Evolutionary conservation across 2,329 filamentous ascomycete genomes (phyloP).

Genomic region (Colletotrichum camelliae): DNA sequence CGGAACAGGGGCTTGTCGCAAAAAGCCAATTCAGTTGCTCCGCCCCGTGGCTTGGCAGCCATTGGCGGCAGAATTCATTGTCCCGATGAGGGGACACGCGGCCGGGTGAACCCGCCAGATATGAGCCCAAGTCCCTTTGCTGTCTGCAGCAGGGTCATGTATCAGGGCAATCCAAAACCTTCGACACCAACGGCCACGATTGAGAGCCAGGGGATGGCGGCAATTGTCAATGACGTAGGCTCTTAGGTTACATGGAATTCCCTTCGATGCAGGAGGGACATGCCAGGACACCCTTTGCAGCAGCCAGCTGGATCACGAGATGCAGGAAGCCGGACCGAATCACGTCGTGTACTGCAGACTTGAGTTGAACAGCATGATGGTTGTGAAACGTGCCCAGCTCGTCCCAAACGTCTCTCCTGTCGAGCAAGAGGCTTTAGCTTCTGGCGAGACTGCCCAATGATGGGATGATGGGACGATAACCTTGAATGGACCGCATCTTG

Average conservation of each 20-base stretch:
- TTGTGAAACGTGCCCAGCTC: neutral
- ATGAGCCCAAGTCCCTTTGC: neutral
- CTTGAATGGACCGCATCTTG: neutral
- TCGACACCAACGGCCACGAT: neutral
- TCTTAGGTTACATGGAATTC: neutral
- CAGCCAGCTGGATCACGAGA: neutral
- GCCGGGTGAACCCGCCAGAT: constrained; percentile 1
- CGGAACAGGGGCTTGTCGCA: neutral
- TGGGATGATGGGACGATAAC: constrained; percentile 1
- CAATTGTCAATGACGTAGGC: neutral
- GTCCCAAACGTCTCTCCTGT: neutral
- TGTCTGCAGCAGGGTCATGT: neutral
- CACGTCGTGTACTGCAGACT: neutral
- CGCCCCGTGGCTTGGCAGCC: neutral
- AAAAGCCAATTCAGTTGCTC: neutral
- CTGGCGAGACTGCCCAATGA: neutral
- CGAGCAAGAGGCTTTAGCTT: neutral
- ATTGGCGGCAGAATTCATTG: neutral
- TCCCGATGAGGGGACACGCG: neutral
- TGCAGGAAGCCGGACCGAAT: neutral
- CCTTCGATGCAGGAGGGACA: neutral
- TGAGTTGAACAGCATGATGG: constrained; percentile 2
- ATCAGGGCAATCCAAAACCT: neutral
- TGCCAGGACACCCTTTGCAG: neutral
- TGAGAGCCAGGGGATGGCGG: neutral